Base-by-base conservation (phyloP, 1,284 basidiomycete species). In the Melampsora americana region DNA sequence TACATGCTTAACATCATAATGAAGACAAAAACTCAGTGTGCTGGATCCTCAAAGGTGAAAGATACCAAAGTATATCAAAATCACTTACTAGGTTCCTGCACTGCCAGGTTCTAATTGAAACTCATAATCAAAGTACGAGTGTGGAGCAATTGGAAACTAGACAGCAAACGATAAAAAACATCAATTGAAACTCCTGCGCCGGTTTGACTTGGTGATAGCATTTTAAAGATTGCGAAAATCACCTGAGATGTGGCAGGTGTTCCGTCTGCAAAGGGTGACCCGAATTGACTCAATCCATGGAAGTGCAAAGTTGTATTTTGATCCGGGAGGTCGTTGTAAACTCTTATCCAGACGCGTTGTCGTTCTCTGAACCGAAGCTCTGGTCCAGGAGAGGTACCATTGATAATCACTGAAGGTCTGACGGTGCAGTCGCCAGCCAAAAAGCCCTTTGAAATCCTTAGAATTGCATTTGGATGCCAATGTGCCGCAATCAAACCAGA, bases 181-280 rank as follows among this genome's bases (percentile, higher is more conserved):
- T 42, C 39, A 42, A 42, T 42, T 42, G 53, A n/a, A 1, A 4
- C 53, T 23, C 53, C 12, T 14, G n/a, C 12, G 53, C n/a, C 1
- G 7, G n/a, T 14, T 1, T 56, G 53, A 7, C 7, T 4, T 28
- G 28, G 7, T 23, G 5, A 56, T 23, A 14, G 53, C n/a, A 1
- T 5, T 56, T 5, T 56, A 56, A 56, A n/a, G 28, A 23, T 23
- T n/a, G 28, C 7, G 28, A 56, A n/a, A 56, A 9, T 14, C 9
- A 69, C 66, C 66, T 69, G 66, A 23, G 73, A 69, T n/a, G 62
- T 53, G 28, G 26, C 46, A 1, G 50, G 20, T 30, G 73, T 76
- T 46, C 73, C 73, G 64, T 76, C 73, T 23, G 73, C 73, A 32
- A 68, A 76, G 30, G 73, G 73, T 5, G 73, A 68, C 16, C 73